phyloP scores from a whole-genome alignment of 495 filamentous ascomycete species.

The Patellaria atrata region DNA sequence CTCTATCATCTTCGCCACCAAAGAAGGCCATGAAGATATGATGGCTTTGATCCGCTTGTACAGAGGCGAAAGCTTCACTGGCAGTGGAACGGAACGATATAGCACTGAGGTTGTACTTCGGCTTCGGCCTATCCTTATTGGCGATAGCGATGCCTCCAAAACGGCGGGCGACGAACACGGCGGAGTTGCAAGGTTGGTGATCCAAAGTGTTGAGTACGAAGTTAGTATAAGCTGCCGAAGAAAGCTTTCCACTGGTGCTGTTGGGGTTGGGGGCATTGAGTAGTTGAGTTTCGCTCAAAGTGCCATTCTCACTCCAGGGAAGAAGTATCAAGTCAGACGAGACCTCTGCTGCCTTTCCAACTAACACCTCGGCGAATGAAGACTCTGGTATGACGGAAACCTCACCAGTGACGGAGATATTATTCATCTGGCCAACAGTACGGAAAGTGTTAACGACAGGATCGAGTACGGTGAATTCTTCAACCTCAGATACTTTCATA shows the following conservation, averaged over 20 bases:
- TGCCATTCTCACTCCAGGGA: constrained; percentile 82
- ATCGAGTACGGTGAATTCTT: constrained; percentile 62
- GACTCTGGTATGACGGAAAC: constrained; percentile 62
- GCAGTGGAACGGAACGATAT: constrained; percentile 42
- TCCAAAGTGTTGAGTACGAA: constrained; percentile 47
- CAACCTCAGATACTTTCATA: constrained; percentile 80
- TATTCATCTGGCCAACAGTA: constrained; percentile 72
- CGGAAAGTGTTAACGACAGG: constrained; percentile 87
- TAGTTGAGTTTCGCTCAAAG: constrained; percentile 41
- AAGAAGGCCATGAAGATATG: constrained; percentile 83
- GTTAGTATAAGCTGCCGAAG: constrained; percentile 16
- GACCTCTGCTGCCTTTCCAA: constrained; percentile 48
- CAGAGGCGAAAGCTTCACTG: constrained; percentile 30
- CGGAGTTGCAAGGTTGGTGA: constrained; percentile 48
- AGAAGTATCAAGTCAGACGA: constrained; percentile 70
- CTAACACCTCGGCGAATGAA: constrained; percentile 65
- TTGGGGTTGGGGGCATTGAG: constrained; percentile 30
- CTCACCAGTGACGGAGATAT: constrained; percentile 68
- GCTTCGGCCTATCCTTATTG: constrained; percentile 25
- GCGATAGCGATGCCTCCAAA: constrained; percentile 43
- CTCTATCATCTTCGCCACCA: constrained; percentile 72
- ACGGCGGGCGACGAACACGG: constrained; percentile 70
- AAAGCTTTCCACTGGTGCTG: constrained; percentile 25
- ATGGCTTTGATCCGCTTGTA: constrained; percentile 51
- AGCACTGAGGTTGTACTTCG: constrained; percentile 32